Conservation (phyloP, 345 rosid genomes). For the rapeseed (Brassica napus) region DNA sequence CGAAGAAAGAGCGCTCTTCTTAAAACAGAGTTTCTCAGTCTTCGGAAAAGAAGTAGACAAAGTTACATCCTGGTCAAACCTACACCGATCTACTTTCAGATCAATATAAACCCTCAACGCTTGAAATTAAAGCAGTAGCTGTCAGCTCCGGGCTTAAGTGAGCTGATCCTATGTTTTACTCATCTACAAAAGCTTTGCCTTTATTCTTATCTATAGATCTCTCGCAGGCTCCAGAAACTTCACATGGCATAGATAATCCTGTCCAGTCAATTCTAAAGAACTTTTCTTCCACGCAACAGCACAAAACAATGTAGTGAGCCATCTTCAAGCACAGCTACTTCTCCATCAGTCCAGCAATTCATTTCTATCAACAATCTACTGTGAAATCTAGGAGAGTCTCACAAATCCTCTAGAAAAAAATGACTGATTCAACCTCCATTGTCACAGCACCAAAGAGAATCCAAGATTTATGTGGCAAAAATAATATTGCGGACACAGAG, state of each 20-base stretch:
- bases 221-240: slow-evolving; percentile 21
- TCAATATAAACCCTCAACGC: slow-evolving; percentile 5
- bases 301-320: slow-evolving; percentile 19
- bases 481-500: background rate
- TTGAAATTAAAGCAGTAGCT: background rate
- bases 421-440: slow-evolving; percentile 1
- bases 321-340: slow-evolving; percentile 22
- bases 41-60: slow-evolving; percentile 13
- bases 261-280: slow-evolving; percentile 10
- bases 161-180: background rate
- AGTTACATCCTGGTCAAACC: slow-evolving; percentile 2
- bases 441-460: slow-evolving; percentile 2
- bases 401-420: slow-evolving; percentile 14
- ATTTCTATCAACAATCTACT: background rate
- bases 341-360: slow-evolving; percentile 24
- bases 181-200: slow-evolving; percentile 17
- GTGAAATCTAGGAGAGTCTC: slow-evolving; percentile 3
- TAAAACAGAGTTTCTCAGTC: background rate
- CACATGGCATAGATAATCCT: slow-evolving; percentile 7
- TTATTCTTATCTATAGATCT: slow-evolving; percentile 9
- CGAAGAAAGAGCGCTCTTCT: background rate
- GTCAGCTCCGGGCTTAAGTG: slow-evolving; percentile 11
- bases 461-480: slow-evolving; percentile 1
- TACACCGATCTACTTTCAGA: background rate
- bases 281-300: slow-evolving; percentile 16